A percentile compares a stretch with the other conserved stretches of the same genome.
Conservation (phyloP, 306 rosid species). For the Lagenaria siceraria region DNA sequence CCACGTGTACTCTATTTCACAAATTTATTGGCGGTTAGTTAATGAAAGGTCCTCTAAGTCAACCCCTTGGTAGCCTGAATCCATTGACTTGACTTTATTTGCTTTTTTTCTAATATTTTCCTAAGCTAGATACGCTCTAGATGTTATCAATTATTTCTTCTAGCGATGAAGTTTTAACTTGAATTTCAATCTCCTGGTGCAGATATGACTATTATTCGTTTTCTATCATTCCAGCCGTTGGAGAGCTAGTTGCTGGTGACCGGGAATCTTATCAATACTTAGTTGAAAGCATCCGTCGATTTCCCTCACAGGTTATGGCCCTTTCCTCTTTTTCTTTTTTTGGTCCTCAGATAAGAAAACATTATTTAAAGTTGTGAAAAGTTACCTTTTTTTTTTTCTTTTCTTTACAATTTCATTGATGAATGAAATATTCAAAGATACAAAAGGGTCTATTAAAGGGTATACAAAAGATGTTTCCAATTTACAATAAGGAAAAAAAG, state of each 20-base stretch:
- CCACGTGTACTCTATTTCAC: not conserved
- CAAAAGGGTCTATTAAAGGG: too few relatives aligned
- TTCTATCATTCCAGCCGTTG: conserved; percentile 58
- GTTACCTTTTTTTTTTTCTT: not conserved
- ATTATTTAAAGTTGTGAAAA: not conserved
- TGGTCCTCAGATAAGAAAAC: not conserved
- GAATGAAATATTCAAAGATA: too few relatives aligned
- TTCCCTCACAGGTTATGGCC: conserved; percentile 67
- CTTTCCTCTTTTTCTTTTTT: not conserved
- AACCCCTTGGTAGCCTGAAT: not conserved
- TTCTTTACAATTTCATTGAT: too few relatives aligned
- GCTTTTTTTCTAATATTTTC: not conserved
- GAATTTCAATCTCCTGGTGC: conserved; percentile 19
- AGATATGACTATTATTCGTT: conserved; percentile 78
- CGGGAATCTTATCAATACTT: conserved; percentile 86
- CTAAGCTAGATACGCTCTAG: not conserved
- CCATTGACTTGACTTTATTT: not conserved
- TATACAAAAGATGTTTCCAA: too few relatives aligned
- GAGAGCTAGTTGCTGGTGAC: conserved; percentile 75
- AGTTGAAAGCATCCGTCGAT: conserved; percentile 85
- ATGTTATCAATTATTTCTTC: not conserved
- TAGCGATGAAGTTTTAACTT: not conserved
- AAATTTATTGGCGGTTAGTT: not conserved
- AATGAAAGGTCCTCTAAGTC: not conserved
- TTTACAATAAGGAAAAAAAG: too few relatives aligned